Percentiles rank a stretch among this genome's conserved stretches.
These are phyloP conservation scores for Debaryomyces tyrocola DNA, from an alignment of 805 yeast genomes.

Conservation along the genomic window DNA sequence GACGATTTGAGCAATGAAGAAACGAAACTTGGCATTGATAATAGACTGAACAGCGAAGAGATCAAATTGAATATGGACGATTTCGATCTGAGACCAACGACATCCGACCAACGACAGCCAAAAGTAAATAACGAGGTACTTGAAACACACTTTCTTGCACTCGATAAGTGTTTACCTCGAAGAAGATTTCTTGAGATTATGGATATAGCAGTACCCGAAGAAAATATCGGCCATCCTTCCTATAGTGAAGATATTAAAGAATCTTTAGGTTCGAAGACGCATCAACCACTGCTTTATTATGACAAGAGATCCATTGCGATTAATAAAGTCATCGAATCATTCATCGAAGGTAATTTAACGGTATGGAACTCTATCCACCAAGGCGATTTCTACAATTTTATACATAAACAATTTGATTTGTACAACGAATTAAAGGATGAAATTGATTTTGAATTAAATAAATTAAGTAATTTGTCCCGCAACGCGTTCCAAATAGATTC, in stretches of 20 bases:
- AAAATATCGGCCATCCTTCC: constrained; percentile 14
- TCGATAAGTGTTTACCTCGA: constrained; percentile 79
- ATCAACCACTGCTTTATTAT: constrained; percentile 16
- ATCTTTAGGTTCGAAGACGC: not conserved
- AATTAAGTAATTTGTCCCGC: constrained; percentile 7
- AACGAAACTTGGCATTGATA: constrained; percentile 1
- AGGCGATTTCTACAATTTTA: constrained; percentile 10
- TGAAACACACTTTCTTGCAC: constrained; percentile 62
- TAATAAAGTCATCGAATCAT: constrained; percentile 35
- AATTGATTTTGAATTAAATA: constrained; percentile 17
- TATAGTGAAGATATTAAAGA: constrained; percentile 1
- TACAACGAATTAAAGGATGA: constrained; percentile 18
- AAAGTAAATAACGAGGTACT: not conserved
- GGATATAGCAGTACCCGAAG: constrained; percentile 35
- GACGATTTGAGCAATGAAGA: constrained; percentile 1
- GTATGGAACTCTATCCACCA: constrained; percentile 13
- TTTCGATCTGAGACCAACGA: not conserved
- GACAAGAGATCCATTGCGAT: constrained; percentile 34
- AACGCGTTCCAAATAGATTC: constrained; percentile 19
- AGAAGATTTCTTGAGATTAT: constrained; percentile 58
- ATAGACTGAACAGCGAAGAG: constrained; percentile 13
- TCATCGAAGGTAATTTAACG: constrained; percentile 8
- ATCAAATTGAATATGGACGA: constrained; percentile 22
- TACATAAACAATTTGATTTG: constrained; percentile 11
- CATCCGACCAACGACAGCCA: too few relatives aligned